These are phyloP conservation scores for Globisporangium splendens DNA, from an alignment of 352 stramenopile genomes.

Conservation along the genomic window DNA sequence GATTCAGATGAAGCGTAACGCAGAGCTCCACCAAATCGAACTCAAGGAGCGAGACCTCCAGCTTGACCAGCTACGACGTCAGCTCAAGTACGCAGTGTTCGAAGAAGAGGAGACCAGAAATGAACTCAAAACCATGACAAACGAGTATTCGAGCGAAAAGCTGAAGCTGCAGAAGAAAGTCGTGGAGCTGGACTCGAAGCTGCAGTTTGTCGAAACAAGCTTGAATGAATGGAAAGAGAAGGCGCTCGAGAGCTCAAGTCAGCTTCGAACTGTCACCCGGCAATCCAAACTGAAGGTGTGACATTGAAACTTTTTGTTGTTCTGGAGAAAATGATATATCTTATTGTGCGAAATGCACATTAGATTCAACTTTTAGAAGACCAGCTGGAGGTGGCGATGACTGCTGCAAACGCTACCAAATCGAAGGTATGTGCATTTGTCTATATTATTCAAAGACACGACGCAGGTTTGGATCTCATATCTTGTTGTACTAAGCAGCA, in stretches of 20 bases:
- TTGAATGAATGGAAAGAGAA: conserved; percentile 75
- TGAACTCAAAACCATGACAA: conserved; percentile 53
- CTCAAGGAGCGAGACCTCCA: conserved; percentile 69
- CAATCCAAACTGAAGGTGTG: conserved; percentile 58
- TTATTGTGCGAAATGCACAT: no score
- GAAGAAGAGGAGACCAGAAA: conserved; percentile 64
- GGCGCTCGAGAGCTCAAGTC: conserved; percentile 45
- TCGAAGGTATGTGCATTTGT: conserved; percentile 3
- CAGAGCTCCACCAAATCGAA: conserved; percentile 58
- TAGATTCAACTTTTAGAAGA: conserved; percentile 65
- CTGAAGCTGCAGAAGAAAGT: conserved; percentile 63
- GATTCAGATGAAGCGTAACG: conserved; percentile 48
- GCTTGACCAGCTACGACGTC: conserved; percentile 58
- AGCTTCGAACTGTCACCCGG: conserved; percentile 36
- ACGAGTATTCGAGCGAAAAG: conserved; percentile 52
- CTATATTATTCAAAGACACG: not conserved
- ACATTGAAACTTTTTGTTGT: no score
- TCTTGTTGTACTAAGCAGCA: conserved; percentile 26
- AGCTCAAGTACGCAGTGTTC: conserved; percentile 55
- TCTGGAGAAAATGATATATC: not conserved
- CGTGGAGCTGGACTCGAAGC: conserved; percentile 65
- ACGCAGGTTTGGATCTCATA: not conserved
- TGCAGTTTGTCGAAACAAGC: conserved; percentile 59
- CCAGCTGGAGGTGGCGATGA: conserved; percentile 46
- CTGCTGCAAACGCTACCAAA: conserved; percentile 21